Percentiles rank a stretch among this genome's conserved stretches.
Conservation (phyloP, 179 eudicot genomes). For the Pouteria campechiana region DNA sequence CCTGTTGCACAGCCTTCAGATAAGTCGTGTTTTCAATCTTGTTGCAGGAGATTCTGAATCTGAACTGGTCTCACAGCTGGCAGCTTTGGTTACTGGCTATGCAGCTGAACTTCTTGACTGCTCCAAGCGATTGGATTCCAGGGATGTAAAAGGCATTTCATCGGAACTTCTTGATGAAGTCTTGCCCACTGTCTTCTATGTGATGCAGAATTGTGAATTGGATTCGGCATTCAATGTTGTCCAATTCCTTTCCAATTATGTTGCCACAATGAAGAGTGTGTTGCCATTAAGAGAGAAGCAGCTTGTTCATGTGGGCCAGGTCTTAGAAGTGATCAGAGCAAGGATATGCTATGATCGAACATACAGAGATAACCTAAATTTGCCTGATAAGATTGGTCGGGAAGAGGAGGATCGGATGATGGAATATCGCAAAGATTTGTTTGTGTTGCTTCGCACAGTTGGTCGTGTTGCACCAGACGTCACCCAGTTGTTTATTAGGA, state of each 20-base stretch:
- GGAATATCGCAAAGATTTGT: slow-evolving; percentile 74
- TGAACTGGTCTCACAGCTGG: slow-evolving; percentile 62
- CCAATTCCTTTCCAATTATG: slow-evolving; percentile 84
- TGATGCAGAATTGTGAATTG: slow-evolving; percentile 62
- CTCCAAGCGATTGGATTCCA: slow-evolving; percentile 43
- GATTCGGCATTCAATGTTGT: slow-evolving; percentile 61
- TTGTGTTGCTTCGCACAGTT: slow-evolving; percentile 72
- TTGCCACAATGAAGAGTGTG: slow-evolving; percentile 70
- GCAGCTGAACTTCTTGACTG: slow-evolving; percentile 80
- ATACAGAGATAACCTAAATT: slow-evolving; percentile 70
- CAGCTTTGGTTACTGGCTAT: slow-evolving; percentile 78
- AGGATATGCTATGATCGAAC: slow-evolving; percentile 68
- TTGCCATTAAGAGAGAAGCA: slow-evolving; percentile 61
- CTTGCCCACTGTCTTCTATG: slow-evolving; percentile 75
- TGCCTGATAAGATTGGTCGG: slow-evolving; percentile 64
- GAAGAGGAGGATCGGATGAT: slow-evolving; percentile 96
- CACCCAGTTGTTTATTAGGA: slow-evolving; percentile 65
- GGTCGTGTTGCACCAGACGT: slow-evolving; percentile 93
- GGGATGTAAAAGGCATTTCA: slow-evolving; percentile 47
- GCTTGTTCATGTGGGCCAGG: slow-evolving; percentile 63
- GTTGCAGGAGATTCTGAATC: slow-evolving; percentile 50
- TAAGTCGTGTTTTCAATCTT: slow-evolving; percentile 64
- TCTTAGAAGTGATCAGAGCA: slow-evolving; percentile 73
- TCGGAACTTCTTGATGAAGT: slow-evolving; percentile 76
- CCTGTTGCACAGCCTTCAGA: slow-evolving; percentile 63